Evolutionary conservation across 1,284 basidiomycete species (phyloP).

Genomic region (Cystobasidium pallidum): DNA sequence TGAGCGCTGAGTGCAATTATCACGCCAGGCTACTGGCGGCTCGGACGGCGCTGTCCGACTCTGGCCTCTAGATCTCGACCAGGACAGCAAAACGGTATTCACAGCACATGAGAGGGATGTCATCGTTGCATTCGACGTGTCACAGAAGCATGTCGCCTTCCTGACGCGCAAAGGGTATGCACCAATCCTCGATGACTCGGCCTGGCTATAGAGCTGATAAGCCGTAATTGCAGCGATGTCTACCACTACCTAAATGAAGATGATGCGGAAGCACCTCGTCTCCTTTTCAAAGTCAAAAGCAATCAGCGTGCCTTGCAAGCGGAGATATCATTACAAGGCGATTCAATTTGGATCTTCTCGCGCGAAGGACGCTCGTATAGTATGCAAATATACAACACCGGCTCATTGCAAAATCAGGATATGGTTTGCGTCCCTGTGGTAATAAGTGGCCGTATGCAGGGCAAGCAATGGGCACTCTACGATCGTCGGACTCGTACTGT

Average conservation of each 20-base stretch:
- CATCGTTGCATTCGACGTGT: neutral
- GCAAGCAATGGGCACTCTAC: slow-evolving; percentile 12
- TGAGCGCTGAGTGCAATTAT: neutral
- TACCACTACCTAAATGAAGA: neutral
- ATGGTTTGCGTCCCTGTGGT: neutral
- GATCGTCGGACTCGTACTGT: slow-evolving; percentile 13
- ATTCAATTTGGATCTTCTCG: neutral
- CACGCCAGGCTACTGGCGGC: slow-evolving; percentile 26
- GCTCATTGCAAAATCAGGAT: neutral
- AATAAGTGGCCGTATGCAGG: neutral
- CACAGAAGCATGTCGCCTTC: slow-evolving; percentile 3
- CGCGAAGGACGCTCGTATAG: slow-evolving; percentile 3
- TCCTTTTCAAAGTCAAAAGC: neutral
- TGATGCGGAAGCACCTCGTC: neutral
- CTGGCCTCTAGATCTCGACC: slow-evolving; percentile 8
- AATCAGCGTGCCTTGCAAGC: neutral
- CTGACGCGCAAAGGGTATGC: neutral
- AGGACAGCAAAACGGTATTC: neutral
- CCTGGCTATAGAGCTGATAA: neutral
- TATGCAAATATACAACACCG: neutral
- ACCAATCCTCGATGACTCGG: neutral
- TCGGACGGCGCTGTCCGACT: slow-evolving; percentile 33
- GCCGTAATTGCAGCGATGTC: neutral
- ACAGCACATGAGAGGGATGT: neutral
- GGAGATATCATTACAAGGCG: neutral